Percentiles rank a stretch among this genome's conserved stretches.
phyloP scores from a whole-genome alignment of 176 grass and related monocot species.

The Chloris gayana region DNA sequence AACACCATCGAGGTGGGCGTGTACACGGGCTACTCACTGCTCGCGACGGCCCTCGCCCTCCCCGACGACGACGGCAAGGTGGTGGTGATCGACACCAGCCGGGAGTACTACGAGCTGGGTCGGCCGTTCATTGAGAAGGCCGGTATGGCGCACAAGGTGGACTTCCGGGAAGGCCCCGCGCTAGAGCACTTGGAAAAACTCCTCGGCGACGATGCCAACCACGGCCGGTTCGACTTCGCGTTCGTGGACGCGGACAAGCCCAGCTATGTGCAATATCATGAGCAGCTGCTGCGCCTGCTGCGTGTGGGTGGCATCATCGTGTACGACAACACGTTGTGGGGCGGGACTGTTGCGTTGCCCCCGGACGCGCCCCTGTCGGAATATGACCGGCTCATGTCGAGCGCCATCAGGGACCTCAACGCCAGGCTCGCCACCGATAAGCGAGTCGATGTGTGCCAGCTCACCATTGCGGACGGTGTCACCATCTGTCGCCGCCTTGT shows the following conservation, averaged over 20 bases:
- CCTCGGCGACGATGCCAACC: slow-evolving; percentile 47
- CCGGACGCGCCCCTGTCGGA: slow-evolving; percentile 30
- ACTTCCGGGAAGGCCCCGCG: not conserved
- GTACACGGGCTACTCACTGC: slow-evolving; percentile 51
- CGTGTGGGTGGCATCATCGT: slow-evolving; percentile 50
- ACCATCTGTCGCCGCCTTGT: slow-evolving; percentile 67
- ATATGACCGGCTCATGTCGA: not conserved
- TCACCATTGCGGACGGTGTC: slow-evolving; percentile 62
- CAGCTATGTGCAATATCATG: slow-evolving; percentile 62
- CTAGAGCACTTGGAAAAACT: slow-evolving; percentile 46
- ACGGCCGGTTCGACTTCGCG: slow-evolving; percentile 59
- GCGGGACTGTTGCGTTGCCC: slow-evolving; percentile 48
- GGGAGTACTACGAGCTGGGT: not conserved
- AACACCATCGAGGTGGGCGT: slow-evolving; percentile 69
- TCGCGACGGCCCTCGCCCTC: not conserved
- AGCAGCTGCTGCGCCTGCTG: slow-evolving; percentile 48
- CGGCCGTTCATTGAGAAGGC: slow-evolving; percentile 44
- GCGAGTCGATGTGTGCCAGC: slow-evolving; percentile 62
- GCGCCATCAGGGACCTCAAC: slow-evolving; percentile 39
- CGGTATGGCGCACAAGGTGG: not conserved
- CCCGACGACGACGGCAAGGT: not conserved
- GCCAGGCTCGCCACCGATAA: slow-evolving; percentile 18
- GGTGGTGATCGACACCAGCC: not conserved
- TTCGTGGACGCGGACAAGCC: slow-evolving; percentile 75
- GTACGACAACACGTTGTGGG: slow-evolving; percentile 81